Evolutionary conservation across 2,329 filamentous ascomycete species (phyloP).

Genomic region (Ascochyta pisi): DNA sequence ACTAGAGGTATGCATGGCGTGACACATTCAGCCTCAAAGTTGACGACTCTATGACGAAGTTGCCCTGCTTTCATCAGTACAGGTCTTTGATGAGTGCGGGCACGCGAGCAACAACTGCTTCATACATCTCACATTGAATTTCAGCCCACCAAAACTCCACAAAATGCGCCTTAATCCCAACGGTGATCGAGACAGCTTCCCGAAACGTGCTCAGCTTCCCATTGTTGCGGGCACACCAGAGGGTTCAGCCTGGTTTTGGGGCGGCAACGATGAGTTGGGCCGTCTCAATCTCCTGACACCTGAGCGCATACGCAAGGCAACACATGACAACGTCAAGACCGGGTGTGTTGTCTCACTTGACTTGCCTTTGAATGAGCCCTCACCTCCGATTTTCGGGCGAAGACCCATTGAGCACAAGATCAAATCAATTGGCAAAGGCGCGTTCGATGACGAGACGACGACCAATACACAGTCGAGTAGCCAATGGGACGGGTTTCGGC

Average conservation of each 20-base stretch:
- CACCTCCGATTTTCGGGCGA: conserved; percentile 63
- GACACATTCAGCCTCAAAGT: not conserved
- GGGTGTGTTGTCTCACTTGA: conserved; percentile 64
- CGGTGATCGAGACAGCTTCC: conserved; percentile 27
- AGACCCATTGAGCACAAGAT: conserved; percentile 57
- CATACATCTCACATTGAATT: not conserved
- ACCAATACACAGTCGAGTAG: conserved; percentile 45
- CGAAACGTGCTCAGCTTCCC: conserved; percentile 29
- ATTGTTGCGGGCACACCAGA: conserved; percentile 31
- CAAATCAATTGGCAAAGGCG: conserved; percentile 23
- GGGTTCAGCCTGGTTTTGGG: conserved; percentile 36
- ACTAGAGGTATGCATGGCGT: not conserved
- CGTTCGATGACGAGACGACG: conserved; percentile 38
- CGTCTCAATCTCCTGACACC: conserved; percentile 67
- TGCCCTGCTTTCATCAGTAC: not conserved
- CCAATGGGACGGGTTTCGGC: conserved; percentile 49
- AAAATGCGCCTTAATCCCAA: conserved; percentile 31
- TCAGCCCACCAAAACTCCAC: not conserved
- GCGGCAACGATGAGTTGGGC: conserved; percentile 54
- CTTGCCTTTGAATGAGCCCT: conserved; percentile 63
- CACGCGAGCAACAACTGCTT: not conserved
- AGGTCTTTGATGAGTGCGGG: not conserved
- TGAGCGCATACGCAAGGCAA: conserved; percentile 59
- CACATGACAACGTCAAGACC: conserved; percentile 58
- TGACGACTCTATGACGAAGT: conserved; percentile 8